Evolutionary conservation across 768 basidiomycete species (phyloP).

Genomic region (Lactarius tabidus): DNA sequence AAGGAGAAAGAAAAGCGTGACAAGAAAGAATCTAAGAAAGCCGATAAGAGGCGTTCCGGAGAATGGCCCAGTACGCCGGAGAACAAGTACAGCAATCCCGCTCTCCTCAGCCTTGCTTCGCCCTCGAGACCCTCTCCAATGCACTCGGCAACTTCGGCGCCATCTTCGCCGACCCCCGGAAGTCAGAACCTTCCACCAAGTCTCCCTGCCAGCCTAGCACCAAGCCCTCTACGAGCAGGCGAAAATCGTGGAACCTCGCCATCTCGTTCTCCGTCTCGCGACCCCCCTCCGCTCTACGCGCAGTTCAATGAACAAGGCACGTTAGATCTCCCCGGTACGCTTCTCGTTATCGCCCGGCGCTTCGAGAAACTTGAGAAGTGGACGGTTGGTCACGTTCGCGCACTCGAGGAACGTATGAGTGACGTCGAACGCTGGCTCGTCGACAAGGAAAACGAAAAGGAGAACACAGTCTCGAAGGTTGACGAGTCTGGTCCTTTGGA

Average conservation of each 20-base stretch:
- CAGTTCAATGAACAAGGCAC: constrained; percentile 69
- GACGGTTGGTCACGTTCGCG: constrained; percentile 85
- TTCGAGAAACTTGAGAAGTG: constrained; percentile 90
- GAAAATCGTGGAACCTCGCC: constrained; percentile 44
- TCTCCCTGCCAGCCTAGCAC: constrained; percentile 54
- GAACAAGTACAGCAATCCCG: constrained; percentile 53
- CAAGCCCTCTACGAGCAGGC: constrained; percentile 56
- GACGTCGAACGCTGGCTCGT: constrained; percentile 90
- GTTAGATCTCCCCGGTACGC: constrained; percentile 68
- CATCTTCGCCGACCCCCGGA: constrained; percentile 63
- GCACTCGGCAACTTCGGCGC: constrained; percentile 47
- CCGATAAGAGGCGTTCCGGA: constrained; percentile 33
- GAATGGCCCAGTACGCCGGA: constrained; percentile 56
- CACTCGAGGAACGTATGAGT: constrained; percentile 86
- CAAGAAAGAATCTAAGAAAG: constrained; percentile 38
- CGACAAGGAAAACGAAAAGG: constrained; percentile 48
- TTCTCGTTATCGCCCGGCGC: constrained; percentile 69
- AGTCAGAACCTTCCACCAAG: constrained; percentile 43
- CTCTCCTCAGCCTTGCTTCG: constrained; percentile 50
- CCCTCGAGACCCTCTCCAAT: constrained; percentile 45
- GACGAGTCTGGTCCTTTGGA: constrained; percentile 31
- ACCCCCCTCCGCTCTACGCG: constrained; percentile 69
- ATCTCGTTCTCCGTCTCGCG: constrained; percentile 50
- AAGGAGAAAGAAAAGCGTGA: constrained; percentile 58
- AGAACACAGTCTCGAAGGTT: constrained; percentile 21